Conservation (phyloP, 1,284 basidiomycete genomes). For the Leccinum huronense region DNA sequence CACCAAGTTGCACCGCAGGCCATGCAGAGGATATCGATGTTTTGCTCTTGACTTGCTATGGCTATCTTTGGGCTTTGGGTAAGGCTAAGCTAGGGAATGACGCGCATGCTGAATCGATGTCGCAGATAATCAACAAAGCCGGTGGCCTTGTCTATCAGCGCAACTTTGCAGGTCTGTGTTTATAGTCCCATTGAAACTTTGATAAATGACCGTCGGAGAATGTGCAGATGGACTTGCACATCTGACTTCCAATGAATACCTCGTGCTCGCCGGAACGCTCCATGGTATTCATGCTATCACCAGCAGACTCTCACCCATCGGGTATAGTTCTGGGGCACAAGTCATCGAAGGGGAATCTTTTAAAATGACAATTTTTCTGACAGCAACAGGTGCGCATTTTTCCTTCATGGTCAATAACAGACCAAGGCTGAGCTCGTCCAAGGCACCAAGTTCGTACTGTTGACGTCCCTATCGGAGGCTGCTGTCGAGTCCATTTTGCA, state of each 20-base stretch:
- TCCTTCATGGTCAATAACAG: conserved; percentile 3
- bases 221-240: conserved; percentile 78
- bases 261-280: conserved; percentile 94
- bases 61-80: conserved; percentile 83
- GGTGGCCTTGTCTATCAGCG: conserved; percentile 95
- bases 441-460: conserved; percentile 98
- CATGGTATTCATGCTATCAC: conserved; percentile 99
- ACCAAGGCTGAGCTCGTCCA: conserved; percentile 11
- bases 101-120: conserved; percentile 6
- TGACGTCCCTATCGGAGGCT: conserved; percentile 77
- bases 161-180: conserved; percentile 75
- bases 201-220: conserved; percentile 14
- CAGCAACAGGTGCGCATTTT: conserved; percentile 77
- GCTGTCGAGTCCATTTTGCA: conserved; percentile 73
- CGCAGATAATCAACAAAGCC: conserved; percentile 96
- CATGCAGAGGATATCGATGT: conserved; percentile 8
- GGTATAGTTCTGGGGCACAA: conserved; percentile 83
- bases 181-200: not conserved
- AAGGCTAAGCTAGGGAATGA: conserved; percentile 21
- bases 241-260: conserved; percentile 93
- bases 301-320: conserved; percentile 83
- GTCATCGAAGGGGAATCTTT: conserved; percentile 94
- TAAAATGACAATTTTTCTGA: conserved; percentile 87
- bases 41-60: conserved; percentile 41
- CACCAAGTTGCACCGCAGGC: not conserved